A percentile compares a stretch with the other conserved stretches of the same genome.
phyloP scores from a whole-genome alignment of 2,329 filamentous ascomycete species.

The Colletotrichum tanaceti region DNA sequence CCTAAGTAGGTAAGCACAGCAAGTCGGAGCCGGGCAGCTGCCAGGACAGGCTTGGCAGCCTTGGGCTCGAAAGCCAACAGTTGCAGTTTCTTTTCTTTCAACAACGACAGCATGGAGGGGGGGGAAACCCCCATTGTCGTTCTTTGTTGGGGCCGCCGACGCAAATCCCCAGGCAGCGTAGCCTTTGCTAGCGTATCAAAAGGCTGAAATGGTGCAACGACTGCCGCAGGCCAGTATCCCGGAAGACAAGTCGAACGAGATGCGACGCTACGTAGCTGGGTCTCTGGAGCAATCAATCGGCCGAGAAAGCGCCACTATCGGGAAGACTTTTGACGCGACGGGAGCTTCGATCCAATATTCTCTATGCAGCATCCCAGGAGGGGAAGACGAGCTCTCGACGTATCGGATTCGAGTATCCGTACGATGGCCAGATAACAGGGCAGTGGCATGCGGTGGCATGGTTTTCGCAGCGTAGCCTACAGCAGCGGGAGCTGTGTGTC shows the following conservation, averaged over 20 bases:
- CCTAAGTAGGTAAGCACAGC: too few species aligned
- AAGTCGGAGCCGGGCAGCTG: background rate
- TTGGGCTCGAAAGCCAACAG: constrained; percentile 3
- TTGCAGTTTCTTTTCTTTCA: constrained; percentile 23
- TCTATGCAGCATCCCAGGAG: constrained; percentile 25
- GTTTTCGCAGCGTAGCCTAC: constrained; percentile 5
- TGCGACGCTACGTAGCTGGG: constrained; percentile 18
- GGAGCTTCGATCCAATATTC: constrained; percentile 19
- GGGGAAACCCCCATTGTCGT: background rate
- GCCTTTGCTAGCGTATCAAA: constrained; percentile 1
- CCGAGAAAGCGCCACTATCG: constrained; percentile 28
- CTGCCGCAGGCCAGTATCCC: background rate
- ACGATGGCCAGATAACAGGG: constrained; percentile 6
- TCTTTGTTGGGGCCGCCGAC: constrained; percentile 24
- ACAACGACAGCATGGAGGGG: background rate
- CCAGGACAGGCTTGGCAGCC: constrained; percentile 20
- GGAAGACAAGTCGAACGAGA: background rate
- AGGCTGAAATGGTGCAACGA: constrained; percentile 1
- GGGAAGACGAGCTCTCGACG: constrained; percentile 2
- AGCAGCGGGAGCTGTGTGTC: background rate
- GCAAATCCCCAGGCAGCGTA: background rate
- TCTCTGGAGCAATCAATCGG: constrained; percentile 7
- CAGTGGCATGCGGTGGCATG: constrained; percentile 20
- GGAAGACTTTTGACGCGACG: background rate
- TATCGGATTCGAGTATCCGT: constrained; percentile 11